Percentiles rank a stretch among this genome's conserved stretches.
phyloP scores from a whole-genome alignment of 805 yeast species.

The Lipomyces starkeyi region DNA sequence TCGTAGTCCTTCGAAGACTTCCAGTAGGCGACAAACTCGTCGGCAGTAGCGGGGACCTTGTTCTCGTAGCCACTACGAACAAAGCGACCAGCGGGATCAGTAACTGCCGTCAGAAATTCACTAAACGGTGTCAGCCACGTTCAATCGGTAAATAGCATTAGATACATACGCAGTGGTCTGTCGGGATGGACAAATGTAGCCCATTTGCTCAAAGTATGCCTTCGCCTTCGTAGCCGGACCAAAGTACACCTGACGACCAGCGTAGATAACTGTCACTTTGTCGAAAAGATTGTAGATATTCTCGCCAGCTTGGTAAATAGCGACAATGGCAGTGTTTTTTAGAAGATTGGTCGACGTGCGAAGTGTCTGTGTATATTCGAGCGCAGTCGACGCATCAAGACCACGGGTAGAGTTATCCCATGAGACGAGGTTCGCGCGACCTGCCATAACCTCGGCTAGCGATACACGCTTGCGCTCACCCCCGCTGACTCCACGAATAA shows the following conservation, averaged over 20 bases:
- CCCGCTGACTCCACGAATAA: constrained; percentile 63
- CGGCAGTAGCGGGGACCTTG: constrained; percentile 64
- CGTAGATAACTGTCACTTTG: constrained; percentile 64
- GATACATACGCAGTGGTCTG: constrained; percentile 61
- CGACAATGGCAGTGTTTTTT: constrained; percentile 64
- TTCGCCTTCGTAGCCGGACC: constrained; percentile 65
- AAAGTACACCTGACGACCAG: constrained; percentile 66
- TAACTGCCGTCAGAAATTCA: constrained; percentile 71
- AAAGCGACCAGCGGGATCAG: constrained; percentile 68
- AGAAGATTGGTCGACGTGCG: constrained; percentile 64
- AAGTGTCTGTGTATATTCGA: constrained; percentile 71
- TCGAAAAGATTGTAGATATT: constrained; percentile 69
- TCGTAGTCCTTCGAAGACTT: constrained; percentile 54
- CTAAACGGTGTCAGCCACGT: not conserved
- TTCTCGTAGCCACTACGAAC: constrained; percentile 56
- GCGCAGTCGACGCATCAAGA: constrained; percentile 81
- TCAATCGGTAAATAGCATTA: no score
- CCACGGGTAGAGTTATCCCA: constrained; percentile 90
- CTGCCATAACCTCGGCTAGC: constrained; percentile 74
- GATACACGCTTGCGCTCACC: constrained; percentile 84
- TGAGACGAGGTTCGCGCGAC: constrained; percentile 67
- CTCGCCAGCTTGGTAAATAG: constrained; percentile 73
- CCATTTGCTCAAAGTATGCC: constrained; percentile 66
- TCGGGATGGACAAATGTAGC: constrained; percentile 65
- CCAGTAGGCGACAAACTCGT: constrained; percentile 69